Conservation (phyloP, 169 alveolate genomes). For the Theileria orientalis region DNA sequence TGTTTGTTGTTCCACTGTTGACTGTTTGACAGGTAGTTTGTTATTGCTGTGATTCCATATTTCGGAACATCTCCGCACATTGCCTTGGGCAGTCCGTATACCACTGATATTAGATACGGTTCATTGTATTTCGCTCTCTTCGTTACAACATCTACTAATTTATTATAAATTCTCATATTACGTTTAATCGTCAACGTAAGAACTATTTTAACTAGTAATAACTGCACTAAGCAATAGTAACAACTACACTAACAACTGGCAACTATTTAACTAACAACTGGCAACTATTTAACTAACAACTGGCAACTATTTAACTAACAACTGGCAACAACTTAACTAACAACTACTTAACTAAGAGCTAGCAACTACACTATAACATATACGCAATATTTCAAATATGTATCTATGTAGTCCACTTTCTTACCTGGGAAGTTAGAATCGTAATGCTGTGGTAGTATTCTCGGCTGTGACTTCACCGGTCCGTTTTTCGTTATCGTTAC, state of each 20-base stretch:
- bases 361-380: no score
- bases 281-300: neutral
- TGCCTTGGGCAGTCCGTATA: constrained; percentile 30
- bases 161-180: neutral
- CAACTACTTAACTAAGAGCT: neutral
- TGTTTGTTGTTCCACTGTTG: neutral
- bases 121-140: constrained; percentile 1
- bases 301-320: neutral
- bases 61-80: constrained; percentile 34
- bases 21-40: constrained; percentile 10
- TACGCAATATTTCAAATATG: neutral
- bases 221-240: neutral
- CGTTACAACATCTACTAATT: neutral
- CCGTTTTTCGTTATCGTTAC: constrained; percentile 40
- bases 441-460: neutral
- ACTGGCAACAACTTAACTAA: neutral
- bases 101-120: constrained; percentile 31
- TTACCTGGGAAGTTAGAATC: neutral
- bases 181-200: no score
- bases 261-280: neutral
- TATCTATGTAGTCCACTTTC: neutral
- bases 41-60: constrained; percentile 41
- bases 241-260: neutral
- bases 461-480: constrained; percentile 28
- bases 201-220: neutral